Evolutionary conservation across 2,329 filamentous ascomycete genomes (phyloP).

Genomic region (Akanthomyces uredinophilus): DNA sequence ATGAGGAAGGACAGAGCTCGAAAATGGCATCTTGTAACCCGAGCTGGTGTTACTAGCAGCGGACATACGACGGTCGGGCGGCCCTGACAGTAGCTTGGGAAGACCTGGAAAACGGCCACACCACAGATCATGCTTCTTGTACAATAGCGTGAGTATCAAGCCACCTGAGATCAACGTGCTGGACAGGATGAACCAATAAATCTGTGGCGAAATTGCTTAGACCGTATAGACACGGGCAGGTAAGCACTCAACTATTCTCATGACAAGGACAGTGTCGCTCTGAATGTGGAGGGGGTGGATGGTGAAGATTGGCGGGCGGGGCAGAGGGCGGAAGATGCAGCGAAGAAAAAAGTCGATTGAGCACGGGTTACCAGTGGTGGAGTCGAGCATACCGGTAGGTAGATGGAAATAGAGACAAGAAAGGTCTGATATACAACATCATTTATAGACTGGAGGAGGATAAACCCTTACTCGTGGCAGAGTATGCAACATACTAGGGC

Average conservation of each 20-base stretch:
- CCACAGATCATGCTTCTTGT: no score
- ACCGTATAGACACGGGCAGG: not conserved
- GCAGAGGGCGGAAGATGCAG: not conserved
- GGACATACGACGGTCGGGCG: not conserved
- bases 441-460: not conserved
- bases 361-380: not conserved
- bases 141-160: not conserved
- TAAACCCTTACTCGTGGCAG: not conserved
- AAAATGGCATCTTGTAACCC: not conserved
- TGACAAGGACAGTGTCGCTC: conserved; percentile 7
- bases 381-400: not conserved
- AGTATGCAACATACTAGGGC: not conserved
- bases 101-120: not conserved
- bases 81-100: not conserved
- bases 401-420: not conserved
- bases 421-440: not conserved
- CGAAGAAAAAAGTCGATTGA: not conserved
- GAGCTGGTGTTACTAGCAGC: not conserved
- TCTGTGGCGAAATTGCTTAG: not conserved
- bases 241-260: not conserved
- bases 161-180: not conserved
- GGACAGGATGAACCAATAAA: conserved; percentile 7
- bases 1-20: not conserved
- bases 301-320: not conserved
- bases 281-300: conserved; percentile 4